These are phyloP conservation scores for Arachis monticola DNA, from an alignment of 331 rosid species.

Conservation along the genomic window DNA sequence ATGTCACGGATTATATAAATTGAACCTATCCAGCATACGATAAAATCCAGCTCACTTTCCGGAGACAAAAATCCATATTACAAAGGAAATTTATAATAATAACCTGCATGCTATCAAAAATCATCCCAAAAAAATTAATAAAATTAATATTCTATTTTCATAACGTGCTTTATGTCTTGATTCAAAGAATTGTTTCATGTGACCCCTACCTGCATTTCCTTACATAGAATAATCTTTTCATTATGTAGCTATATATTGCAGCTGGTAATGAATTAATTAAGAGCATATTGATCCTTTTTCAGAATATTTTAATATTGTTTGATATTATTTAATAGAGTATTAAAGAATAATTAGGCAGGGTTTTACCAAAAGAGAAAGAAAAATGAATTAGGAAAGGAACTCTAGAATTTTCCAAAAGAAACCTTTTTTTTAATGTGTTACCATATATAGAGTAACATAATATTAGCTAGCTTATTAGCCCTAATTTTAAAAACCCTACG, in stretches of 20 bases:
- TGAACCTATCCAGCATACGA: constrained; percentile 2
- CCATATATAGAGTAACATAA: neutral
- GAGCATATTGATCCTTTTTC: neutral
- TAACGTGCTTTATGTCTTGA: neutral
- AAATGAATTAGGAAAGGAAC: neutral
- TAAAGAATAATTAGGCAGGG: neutral
- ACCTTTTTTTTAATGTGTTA: neutral
- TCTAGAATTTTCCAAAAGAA: constrained; percentile 3
- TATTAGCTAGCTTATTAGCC: too few species aligned
- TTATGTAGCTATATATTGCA: too few species aligned
- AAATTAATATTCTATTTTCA: neutral
- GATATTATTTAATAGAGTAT: too few species aligned
- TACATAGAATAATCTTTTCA: neutral
- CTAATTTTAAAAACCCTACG: neutral
- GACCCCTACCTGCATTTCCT: neutral
- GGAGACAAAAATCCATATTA: neutral
- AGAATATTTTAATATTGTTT: neutral
- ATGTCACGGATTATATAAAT: neutral
- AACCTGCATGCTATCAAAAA: neutral
- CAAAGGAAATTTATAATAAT: neutral
- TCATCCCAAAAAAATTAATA: neutral
- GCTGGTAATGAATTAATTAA: too few species aligned
- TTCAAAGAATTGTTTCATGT: neutral
- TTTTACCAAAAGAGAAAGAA: too few species aligned
- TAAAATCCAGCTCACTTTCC: constrained; percentile 35